phyloP scores from a whole-genome alignment of 2,329 filamentous ascomycete genomes.

The Phialemonium atrogriseum region DNA sequence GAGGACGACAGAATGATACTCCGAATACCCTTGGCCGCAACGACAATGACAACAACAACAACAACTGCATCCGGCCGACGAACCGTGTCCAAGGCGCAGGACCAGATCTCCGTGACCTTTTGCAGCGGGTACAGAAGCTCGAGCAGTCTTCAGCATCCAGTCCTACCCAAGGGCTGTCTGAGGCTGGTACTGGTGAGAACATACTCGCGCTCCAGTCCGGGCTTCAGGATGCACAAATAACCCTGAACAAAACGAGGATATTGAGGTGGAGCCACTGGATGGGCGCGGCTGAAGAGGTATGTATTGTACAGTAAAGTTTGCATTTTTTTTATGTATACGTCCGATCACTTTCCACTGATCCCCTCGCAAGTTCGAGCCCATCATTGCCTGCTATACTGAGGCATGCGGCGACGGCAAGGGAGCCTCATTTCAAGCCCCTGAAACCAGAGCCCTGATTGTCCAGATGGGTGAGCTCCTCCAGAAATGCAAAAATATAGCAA shows the following conservation, averaged over 20 bases:
- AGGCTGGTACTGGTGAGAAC: conserved; percentile 13
- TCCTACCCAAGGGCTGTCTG: conserved; percentile 8
- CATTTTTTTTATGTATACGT: background rate
- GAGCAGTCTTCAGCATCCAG: conserved; percentile 12
- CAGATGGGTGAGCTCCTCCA: conserved; percentile 20
- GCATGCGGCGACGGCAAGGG: conserved; percentile 12
- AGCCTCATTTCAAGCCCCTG: conserved; percentile 11
- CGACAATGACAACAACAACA: too few relatives aligned
- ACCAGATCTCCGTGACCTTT: conserved; percentile 10
- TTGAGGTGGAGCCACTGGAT: conserved; percentile 24
- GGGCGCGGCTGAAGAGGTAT: conserved; percentile 21
- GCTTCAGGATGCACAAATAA: conserved; percentile 18
- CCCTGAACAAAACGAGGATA: conserved; percentile 25
- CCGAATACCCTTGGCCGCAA: conserved; percentile 3
- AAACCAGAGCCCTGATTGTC: conserved; percentile 14
- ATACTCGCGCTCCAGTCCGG: conserved; percentile 16
- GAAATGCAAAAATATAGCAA: conserved; percentile 24
- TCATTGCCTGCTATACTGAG: conserved; percentile 19
- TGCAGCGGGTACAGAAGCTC: conserved; percentile 12
- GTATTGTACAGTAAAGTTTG: background rate
- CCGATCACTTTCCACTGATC: conserved; percentile 5
- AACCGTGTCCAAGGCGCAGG: conserved; percentile 5
- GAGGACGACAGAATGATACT: conserved; percentile 3
- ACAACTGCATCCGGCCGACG: conserved; percentile 2
- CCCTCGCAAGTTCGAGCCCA: conserved; percentile 16